phyloP scores from a whole-genome alignment of 2,329 filamentous ascomycete species.

The Colletotrichum sp. region DNA sequence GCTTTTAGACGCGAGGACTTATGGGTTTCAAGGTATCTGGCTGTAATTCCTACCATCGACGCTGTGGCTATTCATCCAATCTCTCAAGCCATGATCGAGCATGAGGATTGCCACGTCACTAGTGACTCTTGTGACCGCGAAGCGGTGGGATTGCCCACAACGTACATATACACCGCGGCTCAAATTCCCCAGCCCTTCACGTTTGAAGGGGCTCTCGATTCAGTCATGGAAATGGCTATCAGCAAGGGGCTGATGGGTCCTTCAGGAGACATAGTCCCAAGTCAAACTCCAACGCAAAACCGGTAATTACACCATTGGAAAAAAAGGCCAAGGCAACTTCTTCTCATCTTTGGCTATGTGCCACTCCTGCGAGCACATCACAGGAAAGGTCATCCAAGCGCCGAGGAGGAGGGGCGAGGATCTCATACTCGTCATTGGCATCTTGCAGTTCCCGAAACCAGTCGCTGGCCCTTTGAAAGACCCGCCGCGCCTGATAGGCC shows the following conservation, averaged over 20 bases:
- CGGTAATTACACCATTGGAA: neutral
- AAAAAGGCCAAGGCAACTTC: neutral
- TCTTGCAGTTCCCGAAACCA: neutral
- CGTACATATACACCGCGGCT: neutral
- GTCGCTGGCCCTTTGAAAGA: neutral
- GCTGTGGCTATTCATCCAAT: neutral
- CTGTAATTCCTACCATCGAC: neutral
- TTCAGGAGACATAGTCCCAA: neutral
- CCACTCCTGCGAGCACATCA: neutral
- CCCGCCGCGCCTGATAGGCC: rapidly evolving
- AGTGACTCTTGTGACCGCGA: neutral
- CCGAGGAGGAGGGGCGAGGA: neutral
- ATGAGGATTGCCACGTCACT: too few relatives aligned
- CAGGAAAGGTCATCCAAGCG: neutral
- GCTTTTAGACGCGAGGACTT: neutral
- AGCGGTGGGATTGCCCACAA: neutral
- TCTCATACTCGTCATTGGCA: neutral
- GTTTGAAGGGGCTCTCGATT: neutral
- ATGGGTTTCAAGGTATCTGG: neutral
- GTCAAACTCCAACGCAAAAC: neutral
- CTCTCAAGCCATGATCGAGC: too few relatives aligned
- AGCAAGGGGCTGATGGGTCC: neutral
- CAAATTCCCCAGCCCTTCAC: neutral
- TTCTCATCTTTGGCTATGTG: neutral
- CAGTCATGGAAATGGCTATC: neutral